Conservation (phyloP, 2,329 filamentous ascomycete species). For the Fusarium piperis region DNA sequence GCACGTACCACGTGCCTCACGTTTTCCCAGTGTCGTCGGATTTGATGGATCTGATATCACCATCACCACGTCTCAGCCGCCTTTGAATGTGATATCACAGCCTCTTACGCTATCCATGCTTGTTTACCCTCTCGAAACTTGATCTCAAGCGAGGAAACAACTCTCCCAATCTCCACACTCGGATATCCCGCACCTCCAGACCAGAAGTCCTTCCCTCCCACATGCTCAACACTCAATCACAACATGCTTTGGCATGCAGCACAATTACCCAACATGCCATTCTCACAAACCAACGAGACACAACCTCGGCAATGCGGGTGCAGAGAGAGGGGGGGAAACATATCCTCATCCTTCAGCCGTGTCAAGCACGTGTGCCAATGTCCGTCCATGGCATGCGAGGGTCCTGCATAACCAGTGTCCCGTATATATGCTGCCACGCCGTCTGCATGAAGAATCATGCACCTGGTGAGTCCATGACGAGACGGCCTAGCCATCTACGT, state of each 20-base stretch:
- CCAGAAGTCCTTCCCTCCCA: not conserved
- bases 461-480: not conserved
- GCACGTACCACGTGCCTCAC: not conserved
- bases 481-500: slow-evolving; percentile 15
- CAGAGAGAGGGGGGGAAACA: not conserved
- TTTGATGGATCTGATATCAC: not conserved
- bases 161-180: not conserved
- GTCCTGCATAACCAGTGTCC: not conserved
- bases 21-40: not conserved
- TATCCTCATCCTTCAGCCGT: not conserved
- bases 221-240: not conserved
- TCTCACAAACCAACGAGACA: not conserved
- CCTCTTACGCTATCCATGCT: not conserved
- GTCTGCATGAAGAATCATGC: slow-evolving; percentile 2
- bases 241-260: slow-evolving; percentile 16
- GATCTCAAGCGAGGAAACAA: not conserved
- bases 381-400: not conserved
- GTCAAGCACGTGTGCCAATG: slow-evolving; percentile 6
- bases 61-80: slow-evolving; percentile 3
- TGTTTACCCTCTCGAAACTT: not conserved
- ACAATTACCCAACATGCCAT: slow-evolving; percentile 23
- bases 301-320: not conserved
- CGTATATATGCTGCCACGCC: slow-evolving; percentile 35
- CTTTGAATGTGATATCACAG: not conserved
- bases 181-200: not conserved